phyloP scores from a whole-genome alignment of 768 basidiomycete species.

The Podaxis sp. region DNA sequence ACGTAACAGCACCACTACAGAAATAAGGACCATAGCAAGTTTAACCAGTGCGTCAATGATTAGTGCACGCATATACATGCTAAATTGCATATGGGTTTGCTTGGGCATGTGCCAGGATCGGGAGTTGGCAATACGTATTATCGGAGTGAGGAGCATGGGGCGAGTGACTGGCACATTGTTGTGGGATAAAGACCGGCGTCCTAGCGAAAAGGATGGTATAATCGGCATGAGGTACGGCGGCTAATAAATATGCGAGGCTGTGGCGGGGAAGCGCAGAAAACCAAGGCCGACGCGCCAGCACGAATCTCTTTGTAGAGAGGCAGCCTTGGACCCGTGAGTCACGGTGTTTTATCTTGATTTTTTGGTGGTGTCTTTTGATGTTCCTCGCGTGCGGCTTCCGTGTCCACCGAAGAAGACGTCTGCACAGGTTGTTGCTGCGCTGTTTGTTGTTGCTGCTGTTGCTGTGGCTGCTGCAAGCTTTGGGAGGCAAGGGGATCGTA shows the following conservation, averaged over 20 bases:
- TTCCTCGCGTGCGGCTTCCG: background rate
- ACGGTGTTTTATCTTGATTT: background rate
- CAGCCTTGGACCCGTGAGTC: background rate
- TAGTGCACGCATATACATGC: background rate
- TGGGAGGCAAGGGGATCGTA: slow-evolving; percentile 13
- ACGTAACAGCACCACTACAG: background rate
- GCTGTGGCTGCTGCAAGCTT: slow-evolving; percentile 1
- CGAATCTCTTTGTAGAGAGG: background rate
- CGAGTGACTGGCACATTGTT: background rate
- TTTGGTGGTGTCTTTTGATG: background rate
- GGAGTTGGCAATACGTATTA: background rate
- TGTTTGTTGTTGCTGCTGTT: background rate
- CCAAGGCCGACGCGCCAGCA: background rate
- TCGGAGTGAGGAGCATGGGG: background rate
- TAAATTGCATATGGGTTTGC: background rate
- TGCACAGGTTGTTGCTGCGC: slow-evolving; percentile 1
- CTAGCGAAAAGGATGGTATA: background rate
- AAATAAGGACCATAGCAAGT: background rate
- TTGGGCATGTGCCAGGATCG: background rate
- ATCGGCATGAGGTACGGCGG: background rate
- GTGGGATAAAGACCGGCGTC: background rate
- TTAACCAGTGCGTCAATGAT: background rate
- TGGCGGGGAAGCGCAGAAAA: background rate
- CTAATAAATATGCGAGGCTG: background rate
- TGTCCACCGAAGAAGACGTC: background rate